Conservation (phyloP, 441 rosid genomes). For the Aleurites moluccanus region DNA sequence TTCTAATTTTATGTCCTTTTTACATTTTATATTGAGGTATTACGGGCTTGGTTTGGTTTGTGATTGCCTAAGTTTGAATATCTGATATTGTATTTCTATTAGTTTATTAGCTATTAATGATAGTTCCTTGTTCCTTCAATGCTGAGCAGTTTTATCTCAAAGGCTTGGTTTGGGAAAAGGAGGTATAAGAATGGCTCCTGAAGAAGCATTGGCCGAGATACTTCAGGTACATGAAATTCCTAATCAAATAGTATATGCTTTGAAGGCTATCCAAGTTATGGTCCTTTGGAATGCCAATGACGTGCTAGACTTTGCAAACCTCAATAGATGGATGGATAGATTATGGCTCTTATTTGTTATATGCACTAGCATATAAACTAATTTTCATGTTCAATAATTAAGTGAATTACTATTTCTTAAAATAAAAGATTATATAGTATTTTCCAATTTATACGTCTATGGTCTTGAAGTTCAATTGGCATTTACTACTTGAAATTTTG, state of each 20-base stretch:
- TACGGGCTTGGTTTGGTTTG: neutral
- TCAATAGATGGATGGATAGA: no score
- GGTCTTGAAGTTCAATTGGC: neutral
- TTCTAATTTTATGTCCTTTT: neutral
- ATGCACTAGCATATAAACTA: no score
- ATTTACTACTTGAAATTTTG: slow-evolving; percentile 19
- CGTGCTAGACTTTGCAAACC: no score
- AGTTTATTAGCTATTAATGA: no score
- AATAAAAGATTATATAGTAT: no score
- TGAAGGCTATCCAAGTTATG: no score
- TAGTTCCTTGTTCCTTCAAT: slow-evolving; percentile 19
- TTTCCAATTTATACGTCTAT: no score
- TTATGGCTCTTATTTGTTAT: no score
- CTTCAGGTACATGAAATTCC: slow-evolving; percentile 54
- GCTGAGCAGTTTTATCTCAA: slow-evolving; percentile 75
- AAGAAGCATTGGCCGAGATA: slow-evolving; percentile 74
- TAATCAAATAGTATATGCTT: no score
- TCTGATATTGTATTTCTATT: neutral
- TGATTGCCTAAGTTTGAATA: slow-evolving; percentile 13
- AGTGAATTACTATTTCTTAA: no score
- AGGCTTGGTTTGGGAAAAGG: slow-evolving; percentile 98
- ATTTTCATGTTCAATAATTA: no score
- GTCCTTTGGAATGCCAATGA: no score
- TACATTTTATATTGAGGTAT: neutral
- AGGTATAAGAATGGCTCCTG: slow-evolving; percentile 91